Percentiles rank a stretch among this genome's conserved stretches.
Evolutionary conservation across 371 early-diverging fungal genomes (phyloP).

Genomic region (Circinella minor): DNA sequence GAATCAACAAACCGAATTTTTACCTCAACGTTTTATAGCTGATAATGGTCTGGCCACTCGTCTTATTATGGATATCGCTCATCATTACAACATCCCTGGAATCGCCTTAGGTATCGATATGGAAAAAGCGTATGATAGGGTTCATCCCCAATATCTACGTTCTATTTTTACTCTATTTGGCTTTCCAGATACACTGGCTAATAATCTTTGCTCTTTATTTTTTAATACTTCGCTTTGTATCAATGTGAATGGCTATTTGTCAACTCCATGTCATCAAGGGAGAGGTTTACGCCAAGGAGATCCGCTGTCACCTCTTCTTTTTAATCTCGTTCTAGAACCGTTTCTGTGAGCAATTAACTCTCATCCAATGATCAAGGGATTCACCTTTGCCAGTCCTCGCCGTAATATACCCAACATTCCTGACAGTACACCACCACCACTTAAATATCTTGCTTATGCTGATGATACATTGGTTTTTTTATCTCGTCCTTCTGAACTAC

Average conservation of each 20-base stretch:
- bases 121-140: conserved; percentile 21
- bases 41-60: conserved; percentile 17
- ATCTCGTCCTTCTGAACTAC: not conserved
- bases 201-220: conserved; percentile 16
- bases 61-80: conserved; percentile 8
- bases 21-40: conserved; percentile 16
- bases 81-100: not conserved
- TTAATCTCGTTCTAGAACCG: conserved; percentile 38
- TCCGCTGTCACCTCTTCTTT: conserved; percentile 31
- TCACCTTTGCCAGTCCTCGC: not conserved
- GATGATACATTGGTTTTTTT: conserved; percentile 21
- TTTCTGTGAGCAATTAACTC: conserved; percentile 17
- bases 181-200: not conserved
- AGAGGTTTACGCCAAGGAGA: conserved; percentile 35
- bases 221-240: conserved; percentile 23
- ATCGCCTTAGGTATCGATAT: conserved; percentile 6
- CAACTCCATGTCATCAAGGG: conserved; percentile 14
- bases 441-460: conserved; percentile 17
- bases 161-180: not conserved
- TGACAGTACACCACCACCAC: not conserved
- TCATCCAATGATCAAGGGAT: not conserved
- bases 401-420: no score
- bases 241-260: conserved; percentile 28
- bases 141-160: conserved; percentile 20
- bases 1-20: conserved; percentile 23